Evolutionary conservation across 495 filamentous ascomycete species (phyloP), one percentile per base, ranked within the genome.

Genomic region (Penicillium longicatenatum): DNA sequence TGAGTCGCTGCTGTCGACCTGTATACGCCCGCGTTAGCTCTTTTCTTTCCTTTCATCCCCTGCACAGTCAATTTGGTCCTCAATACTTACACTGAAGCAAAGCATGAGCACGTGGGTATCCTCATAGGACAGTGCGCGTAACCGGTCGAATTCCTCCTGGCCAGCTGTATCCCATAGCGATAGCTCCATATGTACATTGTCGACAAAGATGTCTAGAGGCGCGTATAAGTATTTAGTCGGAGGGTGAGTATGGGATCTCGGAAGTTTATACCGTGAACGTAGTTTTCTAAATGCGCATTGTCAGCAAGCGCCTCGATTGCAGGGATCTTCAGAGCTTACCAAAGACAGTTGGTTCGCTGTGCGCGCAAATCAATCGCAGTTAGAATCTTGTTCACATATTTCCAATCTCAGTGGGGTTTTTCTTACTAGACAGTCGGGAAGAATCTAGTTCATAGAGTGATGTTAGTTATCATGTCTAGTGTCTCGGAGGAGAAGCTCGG

Each of bases 101-200:
- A 98, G 90, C 89, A 98, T 97, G 53, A 98, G 94, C 17, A 94
- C 86, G 68, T 98, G 94, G 30, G 94, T 98, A 66, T 98, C 93
- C 66, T 96, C 95, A 78, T 98, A 98, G 55, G 92, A 96, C 16
- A 98, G 85, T 58, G 90, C 92, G 63, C 94, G 89, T 70, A 98
- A 79, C 19, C 94, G 89, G 76, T 98, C 94, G 77, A 98, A 98
- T 85, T 98, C 94, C 79, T 98, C 94, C 78, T 98, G 94, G 16
- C 94, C 94, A 29, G 94, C 94, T 0, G 94, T 98, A 76, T 98
- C 94, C 94, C 94, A 98, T 56, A 98, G 82, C 45, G 92, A 96
- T 55, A 98, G 81, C 73, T 98, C 94, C 72, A 98, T 95, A 75
- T 98, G 94, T 50, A 89, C 87, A 72, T 86, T 90, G 70, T 98